Conservation (phyloP, 1,284 basidiomycete genomes). For the Ganoderma sinense region DNA sequence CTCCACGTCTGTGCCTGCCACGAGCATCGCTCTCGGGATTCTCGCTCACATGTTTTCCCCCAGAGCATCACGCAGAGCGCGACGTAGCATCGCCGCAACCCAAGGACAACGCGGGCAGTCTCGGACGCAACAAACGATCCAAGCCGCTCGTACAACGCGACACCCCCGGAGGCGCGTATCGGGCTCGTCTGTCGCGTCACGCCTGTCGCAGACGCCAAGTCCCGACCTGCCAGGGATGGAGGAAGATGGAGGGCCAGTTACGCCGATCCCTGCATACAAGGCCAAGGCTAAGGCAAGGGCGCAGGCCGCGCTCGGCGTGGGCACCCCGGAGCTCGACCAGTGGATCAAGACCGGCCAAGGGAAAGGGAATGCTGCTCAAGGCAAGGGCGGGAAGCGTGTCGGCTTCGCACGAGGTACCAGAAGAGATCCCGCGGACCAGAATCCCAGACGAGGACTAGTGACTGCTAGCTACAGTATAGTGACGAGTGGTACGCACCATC, state of each 20-base stretch:
- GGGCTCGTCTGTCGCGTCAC: constrained; percentile 31
- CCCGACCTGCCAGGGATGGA: constrained; percentile 55
- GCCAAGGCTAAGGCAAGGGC: constrained; percentile 33
- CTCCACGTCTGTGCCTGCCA: too few relatives aligned
- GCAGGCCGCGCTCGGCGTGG: constrained; percentile 47
- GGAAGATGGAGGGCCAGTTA: constrained; percentile 45
- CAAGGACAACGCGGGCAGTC: too few relatives aligned
- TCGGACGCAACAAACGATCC: too few relatives aligned
- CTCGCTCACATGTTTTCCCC: too few relatives aligned
- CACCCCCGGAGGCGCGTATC: constrained; percentile 23
- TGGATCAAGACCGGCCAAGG: constrained; percentile 49
- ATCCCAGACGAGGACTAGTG: constrained; percentile 22
- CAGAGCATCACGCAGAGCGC: too few relatives aligned
- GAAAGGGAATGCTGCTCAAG: not conserved
- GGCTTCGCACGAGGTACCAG: constrained; percentile 29
- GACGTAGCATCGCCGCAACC: too few relatives aligned
- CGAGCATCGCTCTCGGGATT: too few relatives aligned
- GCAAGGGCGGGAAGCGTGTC: constrained; percentile 40
- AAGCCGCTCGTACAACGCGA: constrained; percentile 38
- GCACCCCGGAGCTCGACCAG: constrained; percentile 56
- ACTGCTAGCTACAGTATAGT: too few relatives aligned
- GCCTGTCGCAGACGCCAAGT: constrained; percentile 53
- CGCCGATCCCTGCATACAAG: constrained; percentile 49
- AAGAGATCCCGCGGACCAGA: not conserved
- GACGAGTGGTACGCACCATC: too few relatives aligned